These are phyloP conservation scores for Cryptosporidium meleagridis DNA, from an alignment of 169 alveolate species.

Conservation along the genomic window DNA sequence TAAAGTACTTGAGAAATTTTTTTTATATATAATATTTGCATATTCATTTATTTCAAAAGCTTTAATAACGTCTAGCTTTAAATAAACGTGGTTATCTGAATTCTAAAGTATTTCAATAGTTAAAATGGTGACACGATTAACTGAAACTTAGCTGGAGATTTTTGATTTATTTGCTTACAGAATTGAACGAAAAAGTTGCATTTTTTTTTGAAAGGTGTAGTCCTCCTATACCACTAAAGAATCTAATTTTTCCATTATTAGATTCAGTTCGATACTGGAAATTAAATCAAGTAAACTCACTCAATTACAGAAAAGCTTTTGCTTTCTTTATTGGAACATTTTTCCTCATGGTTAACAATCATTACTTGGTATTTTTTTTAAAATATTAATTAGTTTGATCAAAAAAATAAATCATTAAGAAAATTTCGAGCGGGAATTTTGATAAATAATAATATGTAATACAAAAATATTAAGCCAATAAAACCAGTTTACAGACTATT, in stretches of 20 bases:
- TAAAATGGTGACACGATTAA: neutral
- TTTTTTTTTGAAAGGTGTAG: constrained; percentile 75
- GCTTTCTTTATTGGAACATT: neutral
- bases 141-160: neutral
- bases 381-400: neutral
- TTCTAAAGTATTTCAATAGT: neutral
- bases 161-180: neutral
- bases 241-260: constrained; percentile 15
- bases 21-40: constrained; percentile 76
- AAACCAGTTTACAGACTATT: neutral
- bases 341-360: neutral
- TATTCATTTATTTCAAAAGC: constrained; percentile 77
- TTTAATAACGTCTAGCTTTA: neutral
- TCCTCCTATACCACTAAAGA: constrained; percentile 83
- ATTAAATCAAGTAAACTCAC: neutral
- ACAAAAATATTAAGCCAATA: neutral
- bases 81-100: neutral
- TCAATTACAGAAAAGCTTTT: neutral
- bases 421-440: neutral
- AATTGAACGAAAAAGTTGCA: constrained; percentile 30
- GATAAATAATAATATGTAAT: neutral
- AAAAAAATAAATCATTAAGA: neutral
- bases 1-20: constrained; percentile 70
- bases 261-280: neutral
- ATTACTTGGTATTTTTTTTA: neutral